phyloP scores from a whole-genome alignment of 768 basidiomycete species.

The Crassisporium funariophilum region DNA sequence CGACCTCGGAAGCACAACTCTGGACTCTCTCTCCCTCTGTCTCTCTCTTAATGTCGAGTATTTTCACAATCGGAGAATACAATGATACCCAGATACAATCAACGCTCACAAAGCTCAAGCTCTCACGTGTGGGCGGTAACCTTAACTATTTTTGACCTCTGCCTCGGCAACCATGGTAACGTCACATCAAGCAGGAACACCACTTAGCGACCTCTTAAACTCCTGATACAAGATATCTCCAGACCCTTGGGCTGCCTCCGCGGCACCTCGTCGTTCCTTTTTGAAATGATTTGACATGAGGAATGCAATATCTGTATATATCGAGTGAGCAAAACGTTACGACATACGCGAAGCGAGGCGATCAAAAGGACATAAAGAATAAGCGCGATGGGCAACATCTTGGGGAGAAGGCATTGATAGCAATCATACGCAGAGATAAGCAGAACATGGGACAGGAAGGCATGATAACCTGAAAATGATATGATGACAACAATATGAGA shows the following conservation, averaged over 20 bases:
- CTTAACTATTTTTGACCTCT: neutral
- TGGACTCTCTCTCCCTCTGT: too few relatives aligned
- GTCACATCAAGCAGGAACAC: neutral
- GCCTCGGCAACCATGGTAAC: neutral
- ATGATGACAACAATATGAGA: neutral
- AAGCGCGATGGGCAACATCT: neutral
- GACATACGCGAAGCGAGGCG: neutral
- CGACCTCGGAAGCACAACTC: too few relatives aligned
- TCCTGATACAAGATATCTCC: slow-evolving; percentile 18
- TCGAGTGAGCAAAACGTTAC: neutral
- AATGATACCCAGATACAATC: too few relatives aligned
- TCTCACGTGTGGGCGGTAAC: too few relatives aligned
- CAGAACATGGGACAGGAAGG: neutral
- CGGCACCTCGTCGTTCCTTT: slow-evolving; percentile 21
- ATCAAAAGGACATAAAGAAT: neutral
- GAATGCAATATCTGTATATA: slow-evolving; percentile 33
- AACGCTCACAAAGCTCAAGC: too few relatives aligned
- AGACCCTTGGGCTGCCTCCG: neutral
- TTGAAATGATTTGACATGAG: slow-evolving; percentile 39
- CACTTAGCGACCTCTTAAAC: slow-evolving; percentile 15
- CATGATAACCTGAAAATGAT: neutral
- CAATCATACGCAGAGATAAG: neutral
- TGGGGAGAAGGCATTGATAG: neutral
- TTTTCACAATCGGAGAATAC: too few relatives aligned
- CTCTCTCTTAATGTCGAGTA: too few relatives aligned